Percentiles rank a stretch among this genome's conserved stretches.
These are phyloP conservation scores for Sclerotinia trifoliorum DNA, from an alignment of 2,329 filamentous ascomycete genomes.

Conservation along the genomic window DNA sequence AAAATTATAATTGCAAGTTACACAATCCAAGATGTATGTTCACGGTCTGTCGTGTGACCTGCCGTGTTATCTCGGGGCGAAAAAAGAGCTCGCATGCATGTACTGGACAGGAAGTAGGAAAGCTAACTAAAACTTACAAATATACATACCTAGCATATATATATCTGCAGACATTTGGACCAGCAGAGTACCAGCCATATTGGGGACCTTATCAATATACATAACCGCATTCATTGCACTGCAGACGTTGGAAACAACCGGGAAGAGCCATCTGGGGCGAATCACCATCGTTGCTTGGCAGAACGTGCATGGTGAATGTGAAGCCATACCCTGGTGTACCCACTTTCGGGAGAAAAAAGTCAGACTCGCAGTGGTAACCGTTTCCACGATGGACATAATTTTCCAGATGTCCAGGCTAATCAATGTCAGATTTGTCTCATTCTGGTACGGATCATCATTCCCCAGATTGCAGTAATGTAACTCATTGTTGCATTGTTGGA, in stretches of 20 bases:
- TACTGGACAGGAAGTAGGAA: neutral
- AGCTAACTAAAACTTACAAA: too few relatives aligned
- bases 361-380: neutral
- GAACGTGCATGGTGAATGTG: slow-evolving; percentile 5
- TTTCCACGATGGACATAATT: neutral
- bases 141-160: too few relatives aligned
- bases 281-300: neutral
- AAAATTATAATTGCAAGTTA: neutral
- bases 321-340: neutral
- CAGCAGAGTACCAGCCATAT: neutral
- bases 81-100: neutral
- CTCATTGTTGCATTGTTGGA: too few relatives aligned
- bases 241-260: slow-evolving; percentile 1
- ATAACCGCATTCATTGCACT: neutral
- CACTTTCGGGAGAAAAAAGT: neutral
- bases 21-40: too few relatives aligned
- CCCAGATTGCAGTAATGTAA: neutral
- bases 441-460: neutral
- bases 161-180: neutral
- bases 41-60: neutral
- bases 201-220: neutral
- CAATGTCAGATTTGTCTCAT: neutral
- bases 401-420: neutral
- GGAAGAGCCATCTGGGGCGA: neutral
- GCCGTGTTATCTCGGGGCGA: neutral